Evolutionary conservation across 306 rosid genomes (phyloP).

Genomic region (Begonia peltatifolia): DNA sequence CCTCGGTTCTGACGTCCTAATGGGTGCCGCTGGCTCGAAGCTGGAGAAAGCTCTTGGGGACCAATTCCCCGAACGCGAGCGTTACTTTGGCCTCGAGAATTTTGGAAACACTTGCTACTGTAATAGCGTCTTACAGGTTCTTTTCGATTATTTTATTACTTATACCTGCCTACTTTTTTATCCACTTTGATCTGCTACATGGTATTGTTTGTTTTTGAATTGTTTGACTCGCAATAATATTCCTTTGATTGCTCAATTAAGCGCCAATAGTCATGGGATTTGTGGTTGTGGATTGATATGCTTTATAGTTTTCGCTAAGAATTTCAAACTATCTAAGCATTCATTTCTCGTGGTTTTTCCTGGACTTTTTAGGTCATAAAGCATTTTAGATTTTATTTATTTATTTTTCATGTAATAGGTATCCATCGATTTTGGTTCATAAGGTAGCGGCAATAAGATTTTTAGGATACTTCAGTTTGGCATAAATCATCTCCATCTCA

Average conservation of each 20-base stretch:
- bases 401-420: too few species aligned
- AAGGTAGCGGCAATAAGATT: too few species aligned
- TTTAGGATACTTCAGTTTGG: too few species aligned
- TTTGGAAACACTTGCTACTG: conserved; percentile 98
- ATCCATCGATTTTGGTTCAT: too few species aligned
- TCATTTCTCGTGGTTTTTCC: too few species aligned
- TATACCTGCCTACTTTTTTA: background rate
- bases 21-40: conserved; percentile 99
- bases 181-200: too few species aligned
- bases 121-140: conserved; percentile 96
- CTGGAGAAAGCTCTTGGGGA: conserved; percentile 99
- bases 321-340: too few species aligned
- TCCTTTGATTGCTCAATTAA: background rate
- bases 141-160: background rate
- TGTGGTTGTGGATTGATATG: background rate
- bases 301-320: background rate
- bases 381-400: too few species aligned
- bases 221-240: background rate
- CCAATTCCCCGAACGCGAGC: conserved; percentile 98
- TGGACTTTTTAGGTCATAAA: too few species aligned
- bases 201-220: background rate
- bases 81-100: conserved; percentile 94
- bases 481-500: too few species aligned
- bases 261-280: background rate
- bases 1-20: conserved; percentile 24